These are phyloP conservation scores for Aspergillus bertholletiae DNA, from an alignment of 495 filamentous ascomycete species.

Conservation along the genomic window DNA sequence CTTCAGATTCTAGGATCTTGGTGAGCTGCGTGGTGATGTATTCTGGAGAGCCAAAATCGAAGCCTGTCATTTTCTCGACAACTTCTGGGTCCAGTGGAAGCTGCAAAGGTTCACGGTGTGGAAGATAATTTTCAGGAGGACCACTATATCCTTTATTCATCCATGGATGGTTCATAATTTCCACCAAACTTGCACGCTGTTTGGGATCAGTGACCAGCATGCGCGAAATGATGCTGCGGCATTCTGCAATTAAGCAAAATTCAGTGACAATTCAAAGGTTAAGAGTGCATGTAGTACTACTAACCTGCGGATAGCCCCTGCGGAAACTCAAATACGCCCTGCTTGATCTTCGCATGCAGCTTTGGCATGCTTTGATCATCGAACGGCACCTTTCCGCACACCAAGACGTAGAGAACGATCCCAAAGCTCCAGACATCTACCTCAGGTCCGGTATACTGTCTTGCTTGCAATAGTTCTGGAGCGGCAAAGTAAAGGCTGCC, in stretches of 20 bases:
- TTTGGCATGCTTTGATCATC: constrained; percentile 99
- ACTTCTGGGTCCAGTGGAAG: constrained; percentile 81
- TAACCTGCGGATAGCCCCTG: constrained; percentile 84
- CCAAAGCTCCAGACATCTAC: constrained; percentile 99
- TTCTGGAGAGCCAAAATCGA: constrained; percentile 90
- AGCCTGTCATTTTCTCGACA: constrained; percentile 91
- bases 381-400: constrained; percentile 97
- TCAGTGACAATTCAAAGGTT: not conserved
- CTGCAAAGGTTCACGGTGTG: constrained; percentile 76
- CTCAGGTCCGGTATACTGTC: constrained; percentile 92
- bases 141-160: constrained; percentile 87
- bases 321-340: constrained; percentile 92
- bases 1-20: constrained; percentile 80
- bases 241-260: constrained; percentile 56
- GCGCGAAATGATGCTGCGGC: constrained; percentile 85
- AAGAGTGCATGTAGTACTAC: constrained; percentile 19
- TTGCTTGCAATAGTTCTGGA: constrained; percentile 89
- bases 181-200: constrained; percentile 78
- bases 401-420: constrained; percentile 96
- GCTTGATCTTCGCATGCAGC: constrained; percentile 98
- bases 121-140: constrained; percentile 87
- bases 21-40: constrained; percentile 77
- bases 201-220: constrained; percentile 96
- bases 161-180: constrained; percentile 98
- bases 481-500: constrained; percentile 98